Evolutionary conservation across 2,329 filamentous ascomycete species (phyloP), one percentile per base, ranked within the genome.

Genomic region (Hirsutella minnesotensis): DNA sequence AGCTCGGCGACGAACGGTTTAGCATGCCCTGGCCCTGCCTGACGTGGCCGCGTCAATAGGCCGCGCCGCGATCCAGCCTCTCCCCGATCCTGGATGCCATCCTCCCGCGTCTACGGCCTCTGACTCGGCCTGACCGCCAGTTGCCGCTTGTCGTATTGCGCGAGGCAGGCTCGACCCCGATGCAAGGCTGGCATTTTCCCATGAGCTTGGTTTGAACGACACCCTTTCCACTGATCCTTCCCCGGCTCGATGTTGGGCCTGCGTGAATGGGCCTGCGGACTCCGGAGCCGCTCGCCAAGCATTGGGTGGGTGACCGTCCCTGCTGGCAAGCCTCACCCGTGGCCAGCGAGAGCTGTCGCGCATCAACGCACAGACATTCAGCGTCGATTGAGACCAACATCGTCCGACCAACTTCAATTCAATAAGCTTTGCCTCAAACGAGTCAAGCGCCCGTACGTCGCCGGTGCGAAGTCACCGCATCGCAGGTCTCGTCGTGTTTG

Each of bases 41-140:
- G 42, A 47, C 47, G 46, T 47, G 46, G 45, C 39, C 45, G 41
- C 42, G 41, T 40, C 47, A 45, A 42, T 37, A 33, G 38, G 24
- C 29, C 41, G 30, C n/a, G 35, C 41, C 16, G 27, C 30, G 30
- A 30, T 34, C n/a, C 39, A 40, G 33, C 12, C 24, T 27, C 27
- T 18, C 16, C 5, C 9, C 24, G 19, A 34, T 20, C 39, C 39
- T 4, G n/a, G 19, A 18, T 16, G 19, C 20, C 29, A 21, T 19
- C n/a, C 18, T n/a, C n/a, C 15, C 40, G 20, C 18, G 19, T 33
- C 9, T 18, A 20, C n/a, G 9, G n/a, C 12, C 9, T 30, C 15
- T 13, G 24, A 27, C n/a, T 29, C 4, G 18, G 13, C 29, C 40
- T 44, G 47, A 49, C 47, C 47, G 47, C 47, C 47, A 45, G 38